phyloP scores from a whole-genome alignment of 1,284 basidiomycete species.

The Microbotryum saponariae region DNA sequence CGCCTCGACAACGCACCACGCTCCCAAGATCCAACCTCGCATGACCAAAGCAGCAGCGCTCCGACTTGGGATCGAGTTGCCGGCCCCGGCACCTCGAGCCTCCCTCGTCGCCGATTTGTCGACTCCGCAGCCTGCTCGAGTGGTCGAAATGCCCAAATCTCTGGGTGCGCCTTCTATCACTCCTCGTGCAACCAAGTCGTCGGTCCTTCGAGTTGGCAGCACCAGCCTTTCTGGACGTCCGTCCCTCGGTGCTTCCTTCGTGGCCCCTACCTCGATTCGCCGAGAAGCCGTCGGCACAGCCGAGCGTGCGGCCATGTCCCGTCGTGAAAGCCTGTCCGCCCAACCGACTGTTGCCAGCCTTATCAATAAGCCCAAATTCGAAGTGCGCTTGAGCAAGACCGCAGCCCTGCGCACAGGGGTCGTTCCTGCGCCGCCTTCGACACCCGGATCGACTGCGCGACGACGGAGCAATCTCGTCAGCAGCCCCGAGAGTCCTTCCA shows the following conservation, averaged over 20 bases:
- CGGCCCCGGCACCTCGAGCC: slow-evolving; percentile 6
- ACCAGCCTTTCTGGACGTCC: slow-evolving; percentile 4
- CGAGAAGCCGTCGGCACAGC: slow-evolving; percentile 20
- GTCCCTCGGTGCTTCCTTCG: not conserved
- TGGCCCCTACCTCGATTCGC: not conserved
- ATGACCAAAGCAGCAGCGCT: slow-evolving; percentile 68
- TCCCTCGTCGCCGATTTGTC: not conserved
- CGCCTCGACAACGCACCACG: slow-evolving; percentile 51
- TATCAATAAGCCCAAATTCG: not conserved
- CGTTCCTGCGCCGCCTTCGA: not conserved
- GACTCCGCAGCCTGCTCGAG: not conserved
- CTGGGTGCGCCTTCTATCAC: slow-evolving; percentile 53
- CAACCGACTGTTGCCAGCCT: not conserved
- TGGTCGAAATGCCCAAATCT: slow-evolving; percentile 21
- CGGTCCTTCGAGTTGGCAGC: slow-evolving; percentile 7
- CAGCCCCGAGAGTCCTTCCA: not conserved
- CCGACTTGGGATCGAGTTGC: slow-evolving; percentile 44
- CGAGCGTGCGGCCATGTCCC: slow-evolving; percentile 16
- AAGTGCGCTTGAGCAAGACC: slow-evolving; percentile 17
- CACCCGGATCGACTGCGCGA: not conserved
- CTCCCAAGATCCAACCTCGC: slow-evolving; percentile 66
- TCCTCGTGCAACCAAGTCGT: slow-evolving; percentile 52
- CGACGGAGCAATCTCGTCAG: slow-evolving; percentile 1
- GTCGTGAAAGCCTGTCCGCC: not conserved
- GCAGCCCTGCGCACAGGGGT: slow-evolving; percentile 14